Conservation (phyloP, 257 asterid genomes). For the Mitragyna speciosa region DNA sequence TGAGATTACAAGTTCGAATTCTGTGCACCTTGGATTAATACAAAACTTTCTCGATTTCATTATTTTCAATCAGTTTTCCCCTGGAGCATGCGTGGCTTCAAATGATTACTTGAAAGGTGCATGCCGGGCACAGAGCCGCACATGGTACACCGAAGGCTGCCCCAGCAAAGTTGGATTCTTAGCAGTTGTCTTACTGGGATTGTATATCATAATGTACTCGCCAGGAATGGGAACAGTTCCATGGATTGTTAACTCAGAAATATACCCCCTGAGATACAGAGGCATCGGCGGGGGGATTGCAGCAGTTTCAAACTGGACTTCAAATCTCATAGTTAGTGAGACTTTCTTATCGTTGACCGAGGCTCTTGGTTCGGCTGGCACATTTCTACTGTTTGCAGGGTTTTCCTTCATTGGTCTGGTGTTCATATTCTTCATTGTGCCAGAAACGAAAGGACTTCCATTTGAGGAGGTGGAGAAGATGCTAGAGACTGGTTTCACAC, state of each 20-base stretch:
- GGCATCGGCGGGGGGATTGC: constrained; percentile 74
- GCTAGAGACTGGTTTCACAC: constrained; percentile 52
- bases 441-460: constrained; percentile 67
- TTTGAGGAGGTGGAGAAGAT: constrained; percentile 61
- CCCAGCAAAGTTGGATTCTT: constrained; percentile 57
- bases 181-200: constrained; percentile 50
- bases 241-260: constrained; percentile 69
- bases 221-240: constrained; percentile 78
- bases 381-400: constrained; percentile 63
- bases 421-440: constrained; percentile 55
- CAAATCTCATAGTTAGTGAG: constrained; percentile 57
- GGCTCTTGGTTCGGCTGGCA: constrained; percentile 53
- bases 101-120: constrained; percentile 27
- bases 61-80: constrained; percentile 26
- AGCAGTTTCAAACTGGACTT: constrained; percentile 64
- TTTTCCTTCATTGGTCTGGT: constrained; percentile 50
- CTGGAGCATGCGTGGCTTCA: constrained; percentile 50
- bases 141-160: constrained; percentile 64
- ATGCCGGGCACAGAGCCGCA: constrained; percentile 37
- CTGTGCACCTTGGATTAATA: not conserved
- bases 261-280: constrained; percentile 61
- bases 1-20: not conserved
- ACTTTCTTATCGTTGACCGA: constrained; percentile 62
- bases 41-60: not conserved
- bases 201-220: constrained; percentile 56